Conservation (phyloP, 352 stramenopile genomes). For the Phytophthora cryptogea region DNA sequence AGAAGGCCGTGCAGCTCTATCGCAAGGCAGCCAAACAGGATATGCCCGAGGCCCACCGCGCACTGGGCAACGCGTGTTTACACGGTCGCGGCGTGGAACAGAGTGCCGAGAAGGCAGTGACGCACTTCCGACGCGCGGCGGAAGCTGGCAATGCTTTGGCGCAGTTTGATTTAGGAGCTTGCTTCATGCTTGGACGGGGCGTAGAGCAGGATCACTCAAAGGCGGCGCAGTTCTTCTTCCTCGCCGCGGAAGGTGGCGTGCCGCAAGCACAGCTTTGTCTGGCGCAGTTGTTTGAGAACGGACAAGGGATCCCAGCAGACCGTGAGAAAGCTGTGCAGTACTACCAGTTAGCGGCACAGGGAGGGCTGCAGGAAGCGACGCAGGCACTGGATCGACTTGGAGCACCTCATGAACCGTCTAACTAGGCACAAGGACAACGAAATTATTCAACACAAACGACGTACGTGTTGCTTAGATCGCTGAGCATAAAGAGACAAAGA, state of each 20-base stretch:
- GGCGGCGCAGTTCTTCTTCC: slow-evolving; percentile 78
- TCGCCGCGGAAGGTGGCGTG: slow-evolving; percentile 61
- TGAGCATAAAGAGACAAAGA: slow-evolving; percentile 13
- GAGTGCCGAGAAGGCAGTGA: slow-evolving; percentile 42
- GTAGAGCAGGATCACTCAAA: slow-evolving; percentile 53
- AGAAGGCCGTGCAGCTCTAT: slow-evolving; percentile 67
- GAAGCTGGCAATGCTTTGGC: slow-evolving; percentile 59
- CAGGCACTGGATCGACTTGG: slow-evolving; percentile 58
- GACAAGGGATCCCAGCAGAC: slow-evolving; percentile 52
- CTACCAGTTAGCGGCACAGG: slow-evolving; percentile 69
- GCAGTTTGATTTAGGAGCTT: slow-evolving; percentile 84
- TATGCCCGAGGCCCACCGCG: slow-evolving; percentile 75
- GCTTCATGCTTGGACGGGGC: slow-evolving; percentile 76
- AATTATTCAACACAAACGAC: background rate
- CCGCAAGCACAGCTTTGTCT: slow-evolving; percentile 77
- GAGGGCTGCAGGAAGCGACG: slow-evolving; percentile 56
- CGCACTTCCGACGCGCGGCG: slow-evolving; percentile 66
- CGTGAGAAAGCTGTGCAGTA: slow-evolving; percentile 73
- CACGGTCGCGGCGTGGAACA: slow-evolving; percentile 39
- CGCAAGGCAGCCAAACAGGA: slow-evolving; percentile 52
- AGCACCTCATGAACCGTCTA: slow-evolving; percentile 38
- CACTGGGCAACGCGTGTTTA: slow-evolving; percentile 62
- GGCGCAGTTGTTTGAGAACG: slow-evolving; percentile 74
- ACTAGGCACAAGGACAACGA: slow-evolving; percentile 13
- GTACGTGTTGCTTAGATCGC: slow-evolving; percentile 2